Evolutionary conservation across 75 land plant genomes (phyloP).

Genomic region (Azolla pinnata): DNA sequence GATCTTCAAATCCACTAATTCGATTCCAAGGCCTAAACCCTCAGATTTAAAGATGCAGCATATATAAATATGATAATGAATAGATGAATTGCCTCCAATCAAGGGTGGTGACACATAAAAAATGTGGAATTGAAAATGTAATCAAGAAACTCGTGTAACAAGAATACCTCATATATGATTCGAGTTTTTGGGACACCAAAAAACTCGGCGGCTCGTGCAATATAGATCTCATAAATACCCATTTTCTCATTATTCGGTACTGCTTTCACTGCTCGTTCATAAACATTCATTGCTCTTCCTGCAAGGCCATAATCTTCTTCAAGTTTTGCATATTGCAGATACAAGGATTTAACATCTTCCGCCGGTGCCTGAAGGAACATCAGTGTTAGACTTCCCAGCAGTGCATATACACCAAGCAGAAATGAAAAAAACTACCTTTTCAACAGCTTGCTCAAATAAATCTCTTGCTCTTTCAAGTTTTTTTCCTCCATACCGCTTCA

Average conservation of each 20-base stretch:
- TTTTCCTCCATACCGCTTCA: slow-evolving; percentile 70
- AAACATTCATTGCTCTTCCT: slow-evolving; percentile 78
- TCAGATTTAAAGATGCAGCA: too few species aligned
- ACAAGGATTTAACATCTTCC: slow-evolving; percentile 71
- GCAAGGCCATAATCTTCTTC: slow-evolving; percentile 96
- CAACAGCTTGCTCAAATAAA: slow-evolving; percentile 84
- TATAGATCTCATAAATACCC: slow-evolving; percentile 87
- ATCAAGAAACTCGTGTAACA: too few species aligned
- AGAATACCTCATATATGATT: slow-evolving; percentile 81
- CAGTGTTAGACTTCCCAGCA: too few species aligned
- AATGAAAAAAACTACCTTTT: slow-evolving; percentile 36
- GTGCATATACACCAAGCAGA: not conserved
- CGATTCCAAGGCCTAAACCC: too few species aligned
- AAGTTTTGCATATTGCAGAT: slow-evolving; percentile 86
- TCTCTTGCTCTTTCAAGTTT: slow-evolving; percentile 89
- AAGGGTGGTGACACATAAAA: too few species aligned
- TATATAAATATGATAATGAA: too few species aligned
- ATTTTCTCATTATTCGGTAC: slow-evolving; percentile 76
- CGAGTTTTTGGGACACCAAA: slow-evolving; percentile 89
- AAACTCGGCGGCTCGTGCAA: slow-evolving; percentile 81
- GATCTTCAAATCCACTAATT: too few species aligned
- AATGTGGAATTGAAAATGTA: too few species aligned
- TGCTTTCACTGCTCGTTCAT: slow-evolving; percentile 83
- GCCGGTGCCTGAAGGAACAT: slow-evolving; percentile 58
- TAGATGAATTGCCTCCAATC: too few species aligned